Evolutionary conservation across 176 grass and related monocot species (phyloP), one percentile per base, ranked within the genome.

Genomic region (Aegilops speltoides): DNA sequence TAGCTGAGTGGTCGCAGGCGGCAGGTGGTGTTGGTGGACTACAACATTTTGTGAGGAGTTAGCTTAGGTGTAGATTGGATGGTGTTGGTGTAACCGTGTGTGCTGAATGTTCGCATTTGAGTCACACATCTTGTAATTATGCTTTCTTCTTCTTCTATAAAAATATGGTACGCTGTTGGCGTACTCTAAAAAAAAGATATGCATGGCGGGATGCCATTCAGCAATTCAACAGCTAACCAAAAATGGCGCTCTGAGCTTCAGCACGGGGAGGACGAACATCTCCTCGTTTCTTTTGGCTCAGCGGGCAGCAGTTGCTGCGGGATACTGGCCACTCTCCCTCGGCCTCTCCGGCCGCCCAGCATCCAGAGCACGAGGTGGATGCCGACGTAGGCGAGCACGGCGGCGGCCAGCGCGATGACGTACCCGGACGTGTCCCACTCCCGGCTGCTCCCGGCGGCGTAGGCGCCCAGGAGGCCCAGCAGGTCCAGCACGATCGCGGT

Each of bases 391-490:
- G 68, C 61, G 12, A 93, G 52, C 6, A 90, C 91, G 12, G 67
- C 60, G 52, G 82, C 77, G 15, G 87, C 76, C 23, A 93, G 23
- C 5, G 81, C 65, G 50, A 90, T 66, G 60, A 93, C 80, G 34
- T 79, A 73, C 59, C 57, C 84, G 8, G 88, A 93, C 10, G 61
- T 81, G 16, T 68, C 23, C 75, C 82, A 52, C 12, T 81, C 23
- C 11, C 85, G 66, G 38, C 68, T 77, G 66, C 88, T 85, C 32
- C 91, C 91, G 10, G 88, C 91, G 4, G 88, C 91, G 36, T 93
- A 93, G 16, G 91, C 85, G 37, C 68, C 81, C 31, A 93, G 82
- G 54, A 93, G 86, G 13, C 91, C 78, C 4, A 90, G 75, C 69
- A 93, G 61, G 80, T 90, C 91, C 17, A 88, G 36, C 63, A 83